Evolutionary conservation across 495 filamentous ascomycete species (phyloP).

Genomic region (Chaetomium tenue): DNA sequence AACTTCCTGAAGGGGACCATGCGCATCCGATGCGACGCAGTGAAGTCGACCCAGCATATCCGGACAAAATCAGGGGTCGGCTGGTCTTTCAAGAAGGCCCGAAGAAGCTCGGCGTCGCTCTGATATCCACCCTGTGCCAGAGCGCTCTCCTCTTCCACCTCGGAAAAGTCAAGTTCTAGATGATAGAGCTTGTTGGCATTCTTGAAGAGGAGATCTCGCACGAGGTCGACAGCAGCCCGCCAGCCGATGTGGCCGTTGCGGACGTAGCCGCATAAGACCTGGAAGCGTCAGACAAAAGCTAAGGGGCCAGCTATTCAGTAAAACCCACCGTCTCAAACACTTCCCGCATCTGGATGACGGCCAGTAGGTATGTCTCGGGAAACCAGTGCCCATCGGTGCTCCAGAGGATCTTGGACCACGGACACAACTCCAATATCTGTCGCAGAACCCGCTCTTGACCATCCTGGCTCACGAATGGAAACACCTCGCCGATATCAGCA

Average conservation of each 20-base stretch:
- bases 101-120: constrained; percentile 44
- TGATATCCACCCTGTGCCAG: constrained; percentile 21
- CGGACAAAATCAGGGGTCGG: constrained; percentile 66
- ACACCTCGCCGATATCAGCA: constrained; percentile 83
- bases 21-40: constrained; percentile 63
- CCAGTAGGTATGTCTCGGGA: constrained; percentile 79
- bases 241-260: constrained; percentile 54
- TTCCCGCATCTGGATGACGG: constrained; percentile 74
- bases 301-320: not conserved
- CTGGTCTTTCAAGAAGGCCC: constrained; percentile 64
- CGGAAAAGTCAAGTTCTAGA: constrained; percentile 48
- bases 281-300: not conserved
- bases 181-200: constrained; percentile 69
- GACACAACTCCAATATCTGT: constrained; percentile 73
- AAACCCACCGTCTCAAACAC: constrained; percentile 60
- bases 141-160: constrained; percentile 30
- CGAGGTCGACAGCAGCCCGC: constrained; percentile 56
- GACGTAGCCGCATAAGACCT: constrained; percentile 65
- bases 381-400: constrained; percentile 83
- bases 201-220: constrained; percentile 63
- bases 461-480: constrained; percentile 75
- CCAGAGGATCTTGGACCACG: constrained; percentile 76
- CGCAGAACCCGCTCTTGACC: constrained; percentile 73
- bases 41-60: constrained; percentile 80
- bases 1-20: constrained; percentile 69